Evolutionary conservation across 345 rosid genomes (phyloP), one percentile per base, ranked within the genome.

Genomic region (Xanthoceras sorbifolium): DNA sequence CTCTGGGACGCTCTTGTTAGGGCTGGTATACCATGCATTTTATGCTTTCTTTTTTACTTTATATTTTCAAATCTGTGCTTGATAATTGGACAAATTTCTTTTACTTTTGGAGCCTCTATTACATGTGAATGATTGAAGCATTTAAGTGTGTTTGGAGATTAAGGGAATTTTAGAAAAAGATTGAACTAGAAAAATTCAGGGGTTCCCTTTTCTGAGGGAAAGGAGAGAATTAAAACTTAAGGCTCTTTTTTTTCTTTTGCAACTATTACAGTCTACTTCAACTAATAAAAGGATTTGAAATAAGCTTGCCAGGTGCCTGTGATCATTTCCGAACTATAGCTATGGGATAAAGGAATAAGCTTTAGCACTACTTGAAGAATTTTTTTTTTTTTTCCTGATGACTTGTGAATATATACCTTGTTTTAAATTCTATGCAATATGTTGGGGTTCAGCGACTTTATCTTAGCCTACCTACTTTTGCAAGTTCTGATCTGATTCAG

Each of bases 1-100:
- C 86, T 93, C 0, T 90, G 85, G 87, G 90, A 86, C 62, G 97
- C 97, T n/a, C 97, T 94, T 79, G 84, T 85, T 64, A 91, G 85
- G 77, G 92, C 96, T 89, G 98, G 99, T 91, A 83, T 71, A 72
- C 82, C 34, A 32, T 84, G 64, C 83, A 77, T 74, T 69, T 20
- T 52, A 57, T 61, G 14, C 48, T 72, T 34, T 71, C 9, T 17
- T 42, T 75, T 11, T 60, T 10, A 20, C 22, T 60, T 71, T 55
- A 48, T 6, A 18, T 36, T 31, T 11, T 54, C 28, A 10, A 10
- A 5, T 28, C 29, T 48, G 9, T 5, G 52, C 29, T 3, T 18
- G 6, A 50, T 50, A 48, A 25, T 69, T 69, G 42, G 17, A 4
- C 20, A 42, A 42, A 42, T 42, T n/a, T 42, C 46, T 3, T 69